These are phyloP conservation scores for Thelonectria olida DNA, from an alignment of 2,329 filamentous ascomycete species.

Conservation along the genomic window DNA sequence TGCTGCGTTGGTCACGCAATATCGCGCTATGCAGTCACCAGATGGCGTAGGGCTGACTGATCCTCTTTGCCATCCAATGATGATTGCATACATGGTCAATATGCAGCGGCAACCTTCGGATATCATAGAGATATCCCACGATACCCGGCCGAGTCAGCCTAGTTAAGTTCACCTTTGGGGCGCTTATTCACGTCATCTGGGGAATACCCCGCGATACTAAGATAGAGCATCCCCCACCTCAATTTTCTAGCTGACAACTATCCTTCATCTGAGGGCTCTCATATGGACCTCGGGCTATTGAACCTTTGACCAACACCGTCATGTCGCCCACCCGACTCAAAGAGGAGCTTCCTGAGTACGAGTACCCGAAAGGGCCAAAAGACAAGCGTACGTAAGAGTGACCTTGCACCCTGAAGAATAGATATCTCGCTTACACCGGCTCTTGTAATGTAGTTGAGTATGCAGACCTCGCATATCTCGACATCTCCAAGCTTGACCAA, in stretches of 20 bases:
- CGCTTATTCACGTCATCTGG: neutral
- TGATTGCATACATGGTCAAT: neutral
- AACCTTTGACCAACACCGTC: neutral
- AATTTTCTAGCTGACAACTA: neutral
- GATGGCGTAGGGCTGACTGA: neutral
- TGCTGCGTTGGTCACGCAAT: slow-evolving; percentile 8
- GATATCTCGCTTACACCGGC: neutral
- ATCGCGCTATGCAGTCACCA: slow-evolving; percentile 2
- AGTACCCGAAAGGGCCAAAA: slow-evolving; percentile 7
- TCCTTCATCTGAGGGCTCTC: neutral
- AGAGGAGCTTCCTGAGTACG: slow-evolving; percentile 5
- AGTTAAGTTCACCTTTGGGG: neutral
- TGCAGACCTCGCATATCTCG: slow-evolving; percentile 9
- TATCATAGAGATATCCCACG: neutral
- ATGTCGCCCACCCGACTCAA: slow-evolving; percentile 2
- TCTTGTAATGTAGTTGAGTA: slow-evolving; percentile 4
- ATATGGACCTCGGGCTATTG: neutral
- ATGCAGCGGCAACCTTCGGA: neutral
- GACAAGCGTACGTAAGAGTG: neutral
- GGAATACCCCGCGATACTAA: slow-evolving; percentile 2
- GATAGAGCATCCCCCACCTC: neutral
- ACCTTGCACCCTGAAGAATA: no score
- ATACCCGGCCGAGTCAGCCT: neutral
- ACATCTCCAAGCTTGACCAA: slow-evolving; percentile 10
- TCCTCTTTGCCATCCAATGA: neutral